These are phyloP conservation scores for Ampelocalamus luodianensis DNA, from an alignment of 176 grass and related monocot species.

Conservation along the genomic window DNA sequence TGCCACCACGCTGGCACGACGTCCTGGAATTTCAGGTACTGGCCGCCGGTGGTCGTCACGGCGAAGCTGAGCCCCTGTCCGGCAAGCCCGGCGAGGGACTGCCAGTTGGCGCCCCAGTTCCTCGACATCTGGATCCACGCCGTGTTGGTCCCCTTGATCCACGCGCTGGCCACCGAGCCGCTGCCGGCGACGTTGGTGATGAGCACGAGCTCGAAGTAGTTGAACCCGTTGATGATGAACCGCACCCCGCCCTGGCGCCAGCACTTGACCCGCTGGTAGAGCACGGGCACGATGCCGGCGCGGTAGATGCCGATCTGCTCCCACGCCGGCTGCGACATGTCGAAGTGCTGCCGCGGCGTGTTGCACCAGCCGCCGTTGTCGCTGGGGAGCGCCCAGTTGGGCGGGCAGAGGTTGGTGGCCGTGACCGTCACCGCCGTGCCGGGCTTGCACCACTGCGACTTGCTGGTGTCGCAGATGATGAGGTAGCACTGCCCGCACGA, in stretches of 20 bases:
- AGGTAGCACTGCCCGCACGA: conserved; percentile 65
- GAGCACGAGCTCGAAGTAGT: conserved; percentile 64
- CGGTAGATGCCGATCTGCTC: conserved; percentile 35
- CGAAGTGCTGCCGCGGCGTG: conserved; percentile 50
- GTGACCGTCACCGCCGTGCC: conserved; percentile 45
- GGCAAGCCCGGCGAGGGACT: conserved; percentile 15
- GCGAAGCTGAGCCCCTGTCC: conserved; percentile 62
- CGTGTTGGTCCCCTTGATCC: conserved; percentile 32
- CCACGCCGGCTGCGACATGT: conserved; percentile 75
- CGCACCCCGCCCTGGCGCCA: conserved; percentile 54
- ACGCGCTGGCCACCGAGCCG: conserved; percentile 38
- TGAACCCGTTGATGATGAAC: conserved; percentile 40
- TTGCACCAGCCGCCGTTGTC: conserved; percentile 71
- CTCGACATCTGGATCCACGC: conserved; percentile 42
- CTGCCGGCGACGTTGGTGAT: conserved; percentile 57
- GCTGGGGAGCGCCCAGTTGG: conserved; percentile 52
- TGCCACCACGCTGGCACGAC: conserved; percentile 43
- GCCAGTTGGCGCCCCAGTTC: conserved; percentile 75
- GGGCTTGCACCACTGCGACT: conserved; percentile 19
- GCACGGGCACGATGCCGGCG: conserved; percentile 63
- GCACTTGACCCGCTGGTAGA: conserved; percentile 59
- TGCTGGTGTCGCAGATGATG: conserved; percentile 41
- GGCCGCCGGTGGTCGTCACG: conserved; percentile 46
- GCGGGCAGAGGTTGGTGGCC: conserved; percentile 67
- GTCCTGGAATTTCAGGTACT: conserved; percentile 46